These are phyloP conservation scores for Marchantia paleacea DNA, from an alignment of 225 moss, liverwort and hornwort genomes.

Conservation along the genomic window DNA sequence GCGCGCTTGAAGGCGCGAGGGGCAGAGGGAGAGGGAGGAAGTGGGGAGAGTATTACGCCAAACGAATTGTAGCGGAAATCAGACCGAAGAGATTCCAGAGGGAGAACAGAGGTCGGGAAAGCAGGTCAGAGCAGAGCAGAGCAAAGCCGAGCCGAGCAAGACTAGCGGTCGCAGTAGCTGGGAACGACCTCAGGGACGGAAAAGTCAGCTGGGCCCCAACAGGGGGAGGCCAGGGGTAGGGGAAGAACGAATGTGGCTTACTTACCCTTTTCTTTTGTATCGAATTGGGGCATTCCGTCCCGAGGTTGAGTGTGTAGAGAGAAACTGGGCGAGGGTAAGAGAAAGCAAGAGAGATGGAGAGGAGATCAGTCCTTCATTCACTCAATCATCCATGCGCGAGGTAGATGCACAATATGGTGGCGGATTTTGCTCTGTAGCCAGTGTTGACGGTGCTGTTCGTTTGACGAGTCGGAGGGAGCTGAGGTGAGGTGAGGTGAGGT, in stretches of 20 bases:
- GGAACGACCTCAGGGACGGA: not conserved
- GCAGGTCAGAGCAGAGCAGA: conserved; percentile 12
- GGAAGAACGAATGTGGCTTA: conserved; percentile 2
- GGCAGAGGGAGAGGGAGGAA: not conserved
- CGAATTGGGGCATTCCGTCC: not conserved
- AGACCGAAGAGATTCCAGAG: not conserved
- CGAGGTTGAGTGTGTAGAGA: not conserved
- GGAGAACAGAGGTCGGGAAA: no score
- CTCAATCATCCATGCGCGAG: conserved; percentile 9
- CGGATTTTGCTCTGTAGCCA: conserved; percentile 1
- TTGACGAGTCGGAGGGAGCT: not conserved
- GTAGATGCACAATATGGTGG: conserved; percentile 14
- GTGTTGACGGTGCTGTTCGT: not conserved
- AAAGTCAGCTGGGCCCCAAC: conserved; percentile 38
- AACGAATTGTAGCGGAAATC: not conserved
- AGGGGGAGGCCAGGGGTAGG: not conserved
- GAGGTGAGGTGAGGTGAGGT: not conserved
- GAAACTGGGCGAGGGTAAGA: not conserved
- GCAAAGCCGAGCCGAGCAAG: conserved; percentile 21
- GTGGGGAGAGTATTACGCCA: not conserved
- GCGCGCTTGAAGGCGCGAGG: no score
- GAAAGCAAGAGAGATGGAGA: not conserved
- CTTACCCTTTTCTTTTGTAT: conserved; percentile 19
- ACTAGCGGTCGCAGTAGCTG: no score
- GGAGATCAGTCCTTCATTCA: not conserved